Percentiles rank a stretch among this genome's conserved stretches.
Conservation (phyloP, 2,329 filamentous ascomycete genomes). For the Ceratocystis colombiana region DNA sequence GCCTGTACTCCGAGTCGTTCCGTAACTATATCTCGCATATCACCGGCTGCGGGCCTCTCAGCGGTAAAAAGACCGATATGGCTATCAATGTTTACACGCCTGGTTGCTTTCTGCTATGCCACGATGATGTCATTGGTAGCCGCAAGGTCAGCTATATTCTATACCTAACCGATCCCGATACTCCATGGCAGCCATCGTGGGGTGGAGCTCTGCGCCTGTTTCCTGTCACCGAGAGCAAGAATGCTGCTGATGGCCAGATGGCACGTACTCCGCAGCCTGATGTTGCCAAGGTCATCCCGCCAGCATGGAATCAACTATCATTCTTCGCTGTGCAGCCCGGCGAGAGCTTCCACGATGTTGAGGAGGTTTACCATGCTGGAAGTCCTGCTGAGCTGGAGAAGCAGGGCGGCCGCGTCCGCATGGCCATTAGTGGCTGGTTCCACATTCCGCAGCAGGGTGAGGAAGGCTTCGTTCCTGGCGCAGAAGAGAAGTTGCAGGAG, state of each 20-base stretch:
- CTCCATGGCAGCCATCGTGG: slow-evolving; percentile 82
- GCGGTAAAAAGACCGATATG: slow-evolving; percentile 94
- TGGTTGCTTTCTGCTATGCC: slow-evolving; percentile 88
- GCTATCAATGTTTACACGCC: slow-evolving; percentile 98
- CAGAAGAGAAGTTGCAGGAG: slow-evolving; percentile 78
- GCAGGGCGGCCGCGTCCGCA: slow-evolving; percentile 70
- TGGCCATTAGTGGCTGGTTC: slow-evolving; percentile 99
- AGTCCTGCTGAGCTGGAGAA: slow-evolving; percentile 50
- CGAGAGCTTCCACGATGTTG: slow-evolving; percentile 98
- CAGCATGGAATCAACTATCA: slow-evolving; percentile 92
- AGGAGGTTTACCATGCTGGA: slow-evolving; percentile 78
- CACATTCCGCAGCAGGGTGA: slow-evolving; percentile 94
- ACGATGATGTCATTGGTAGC: slow-evolving; percentile 98
- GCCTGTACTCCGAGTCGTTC: slow-evolving; percentile 83
- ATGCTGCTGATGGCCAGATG: slow-evolving; percentile 57
- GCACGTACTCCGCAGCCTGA: slow-evolving; percentile 75
- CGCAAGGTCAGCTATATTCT: slow-evolving; percentile 93
- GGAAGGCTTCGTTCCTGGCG: slow-evolving; percentile 76
- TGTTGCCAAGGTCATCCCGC: slow-evolving; percentile 71
- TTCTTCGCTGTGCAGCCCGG: slow-evolving; percentile 98
- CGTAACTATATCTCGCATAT: slow-evolving; percentile 79
- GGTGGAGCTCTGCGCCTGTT: slow-evolving; percentile 85
- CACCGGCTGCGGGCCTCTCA: slow-evolving; percentile 76
- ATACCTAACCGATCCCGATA: slow-evolving; percentile 87
- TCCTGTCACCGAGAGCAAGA: slow-evolving; percentile 53